These are phyloP conservation scores for Ammopiptanthus mongolicus DNA, from an alignment of 306 rosid genomes.

Conservation along the genomic window DNA sequence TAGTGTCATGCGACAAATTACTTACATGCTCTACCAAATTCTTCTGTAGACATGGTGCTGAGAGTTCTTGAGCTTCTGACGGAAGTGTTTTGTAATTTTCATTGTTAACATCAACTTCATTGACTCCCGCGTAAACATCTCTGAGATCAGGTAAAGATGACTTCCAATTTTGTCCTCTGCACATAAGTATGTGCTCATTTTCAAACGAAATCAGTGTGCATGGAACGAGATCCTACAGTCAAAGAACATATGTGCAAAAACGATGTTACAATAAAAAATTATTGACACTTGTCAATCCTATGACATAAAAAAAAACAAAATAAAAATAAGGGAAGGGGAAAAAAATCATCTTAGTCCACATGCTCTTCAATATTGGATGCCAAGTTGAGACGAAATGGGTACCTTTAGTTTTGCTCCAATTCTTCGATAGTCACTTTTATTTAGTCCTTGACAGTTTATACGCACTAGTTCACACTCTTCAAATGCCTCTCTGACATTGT, in stretches of 20 bases:
- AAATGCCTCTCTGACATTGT: conserved; percentile 77
- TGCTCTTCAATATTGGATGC: conserved; percentile 19
- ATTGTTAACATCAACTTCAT: conserved; percentile 11
- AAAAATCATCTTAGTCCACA: neutral
- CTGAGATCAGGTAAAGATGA: conserved; percentile 40
- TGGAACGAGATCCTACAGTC: conserved; percentile 89
- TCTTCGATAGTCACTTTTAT: conserved; percentile 74
- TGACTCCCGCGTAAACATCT: conserved; percentile 28
- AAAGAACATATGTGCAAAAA: conserved; percentile 15
- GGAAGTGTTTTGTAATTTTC: conserved; percentile 16
- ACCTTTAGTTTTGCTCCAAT: conserved; percentile 97
- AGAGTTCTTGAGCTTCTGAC: conserved; percentile 22
- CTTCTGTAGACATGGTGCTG: neutral
- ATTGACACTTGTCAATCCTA: neutral
- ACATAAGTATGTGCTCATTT: conserved; percentile 76
- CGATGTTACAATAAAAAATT: conserved; percentile 11
- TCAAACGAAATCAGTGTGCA: conserved; percentile 81
- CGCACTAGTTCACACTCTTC: conserved; percentile 91
- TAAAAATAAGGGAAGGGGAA: neutral
- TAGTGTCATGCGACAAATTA: conserved; percentile 16
- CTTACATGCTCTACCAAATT: conserved; percentile 3
- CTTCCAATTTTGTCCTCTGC: conserved; percentile 85
- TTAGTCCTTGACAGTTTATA: conserved; percentile 85
- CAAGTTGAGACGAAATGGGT: neutral
- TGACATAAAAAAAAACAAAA: neutral